A percentile compares a stretch with the other conserved stretches of the same genome.
These are phyloP conservation scores for Aspergillus intermedius DNA, from an alignment of 2,329 filamentous ascomycete species.

Conservation along the genomic window DNA sequence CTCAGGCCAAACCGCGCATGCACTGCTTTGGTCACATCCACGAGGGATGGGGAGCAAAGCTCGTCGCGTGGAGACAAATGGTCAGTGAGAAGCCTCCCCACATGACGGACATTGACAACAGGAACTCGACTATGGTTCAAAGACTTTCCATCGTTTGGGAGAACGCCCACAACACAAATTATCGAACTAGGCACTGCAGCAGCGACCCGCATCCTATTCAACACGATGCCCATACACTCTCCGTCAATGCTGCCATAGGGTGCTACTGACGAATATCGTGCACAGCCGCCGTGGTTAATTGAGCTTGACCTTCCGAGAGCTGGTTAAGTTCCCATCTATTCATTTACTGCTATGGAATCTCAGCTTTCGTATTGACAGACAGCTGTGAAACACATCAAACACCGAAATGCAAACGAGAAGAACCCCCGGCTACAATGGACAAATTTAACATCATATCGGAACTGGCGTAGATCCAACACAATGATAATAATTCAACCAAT, in stretches of 20 bases:
- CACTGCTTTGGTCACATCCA: constrained; percentile 40
- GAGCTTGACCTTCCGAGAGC: constrained; percentile 40
- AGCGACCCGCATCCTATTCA: constrained; percentile 25
- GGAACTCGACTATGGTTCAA: constrained; percentile 30
- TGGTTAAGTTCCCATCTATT: background rate
- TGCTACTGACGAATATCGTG: constrained; percentile 6
- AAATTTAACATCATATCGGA: too few species aligned
- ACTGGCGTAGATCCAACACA: too few species aligned
- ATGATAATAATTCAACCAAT: too few species aligned
- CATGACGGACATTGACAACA: constrained; percentile 43
- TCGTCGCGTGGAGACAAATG: constrained; percentile 46
- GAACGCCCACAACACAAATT: constrained; percentile 16
- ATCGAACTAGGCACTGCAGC: constrained; percentile 36
- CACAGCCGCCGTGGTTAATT: constrained; percentile 50
- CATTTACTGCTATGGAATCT: too few species aligned
- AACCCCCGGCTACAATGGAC: too few species aligned
- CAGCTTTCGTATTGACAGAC: too few species aligned
- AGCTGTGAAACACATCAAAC: too few species aligned
- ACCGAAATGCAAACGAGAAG: too few species aligned
- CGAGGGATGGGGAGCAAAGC: constrained; percentile 52
- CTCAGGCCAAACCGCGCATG: constrained; percentile 25
- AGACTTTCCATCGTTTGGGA: constrained; percentile 8
- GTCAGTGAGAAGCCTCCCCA: constrained; percentile 34
- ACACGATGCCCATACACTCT: constrained; percentile 47
- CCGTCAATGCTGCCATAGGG: constrained; percentile 56